Percentiles rank a stretch among this genome's conserved stretches.
Evolutionary conservation across 192 early-diverging fungal genomes (phyloP).

Genomic region (Radiomyces spectabilis): DNA sequence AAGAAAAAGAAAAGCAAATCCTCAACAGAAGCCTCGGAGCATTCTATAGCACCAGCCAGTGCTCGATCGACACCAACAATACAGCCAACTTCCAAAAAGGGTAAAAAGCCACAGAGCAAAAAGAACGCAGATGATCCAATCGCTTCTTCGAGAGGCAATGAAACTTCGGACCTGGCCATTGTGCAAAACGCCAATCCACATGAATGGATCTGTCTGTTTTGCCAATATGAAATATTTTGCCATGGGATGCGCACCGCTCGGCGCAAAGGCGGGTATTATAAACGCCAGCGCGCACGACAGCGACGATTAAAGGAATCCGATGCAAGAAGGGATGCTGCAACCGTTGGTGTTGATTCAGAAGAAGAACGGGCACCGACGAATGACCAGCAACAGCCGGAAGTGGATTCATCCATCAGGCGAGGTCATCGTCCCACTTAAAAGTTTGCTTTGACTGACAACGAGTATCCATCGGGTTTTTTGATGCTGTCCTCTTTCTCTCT

Average conservation of each 20-base stretch:
- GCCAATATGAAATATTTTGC: slow-evolving; percentile 11
- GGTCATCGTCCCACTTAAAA: no score
- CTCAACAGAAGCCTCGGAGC: not conserved
- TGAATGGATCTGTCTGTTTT: slow-evolving; percentile 20
- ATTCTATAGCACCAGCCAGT: not conserved
- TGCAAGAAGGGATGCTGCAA: not conserved
- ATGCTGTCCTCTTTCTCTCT: no score
- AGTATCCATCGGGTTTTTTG: no score
- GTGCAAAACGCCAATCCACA: slow-evolving; percentile 4
- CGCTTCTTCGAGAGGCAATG: not conserved
- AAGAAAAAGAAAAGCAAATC: no score
- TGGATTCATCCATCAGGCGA: no score
- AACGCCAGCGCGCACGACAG: not conserved
- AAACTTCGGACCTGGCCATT: slow-evolving; percentile 6
- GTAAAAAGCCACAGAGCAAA: not conserved
- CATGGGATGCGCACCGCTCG: not conserved
- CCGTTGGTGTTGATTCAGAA: not conserved
- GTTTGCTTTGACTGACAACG: no score
- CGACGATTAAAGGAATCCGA: not conserved
- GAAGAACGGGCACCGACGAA: no score
- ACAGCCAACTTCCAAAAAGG: not conserved
- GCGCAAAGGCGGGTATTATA: slow-evolving; percentile 6
- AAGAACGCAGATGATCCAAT: not conserved
- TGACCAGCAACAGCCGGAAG: no score
- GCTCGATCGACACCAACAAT: not conserved